phyloP scores from a whole-genome alignment of 139 green algal species.

The Chlamydomonas sp. region DNA sequence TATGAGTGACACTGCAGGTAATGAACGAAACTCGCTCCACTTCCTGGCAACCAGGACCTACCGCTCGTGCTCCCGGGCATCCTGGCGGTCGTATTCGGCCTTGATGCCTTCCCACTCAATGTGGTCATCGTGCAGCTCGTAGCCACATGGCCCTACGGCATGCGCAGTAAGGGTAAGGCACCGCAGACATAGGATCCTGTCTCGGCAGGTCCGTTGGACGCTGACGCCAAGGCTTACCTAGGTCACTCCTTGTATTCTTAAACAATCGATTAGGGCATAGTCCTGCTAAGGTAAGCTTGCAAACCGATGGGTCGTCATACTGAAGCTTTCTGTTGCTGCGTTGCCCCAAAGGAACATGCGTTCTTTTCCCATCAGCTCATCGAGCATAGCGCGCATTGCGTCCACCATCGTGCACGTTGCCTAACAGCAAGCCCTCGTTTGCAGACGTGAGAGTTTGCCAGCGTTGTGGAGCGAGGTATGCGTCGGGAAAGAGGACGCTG shows the following conservation, averaged over 20 bases:
- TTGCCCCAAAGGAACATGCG: constrained; percentile 71
- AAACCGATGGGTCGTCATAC: constrained; percentile 80
- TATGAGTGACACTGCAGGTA: not conserved
- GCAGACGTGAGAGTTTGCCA: too few relatives aligned
- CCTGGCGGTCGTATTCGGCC: constrained; percentile 70
- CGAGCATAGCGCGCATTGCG: constrained; percentile 73
- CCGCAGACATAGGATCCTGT: not conserved
- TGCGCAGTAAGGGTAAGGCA: not conserved
- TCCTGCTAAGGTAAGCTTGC: constrained; percentile 83
- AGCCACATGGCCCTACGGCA: constrained; percentile 73
- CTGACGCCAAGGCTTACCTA: constrained; percentile 61
- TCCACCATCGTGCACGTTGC: constrained; percentile 51
- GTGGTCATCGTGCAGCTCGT: constrained; percentile 81
- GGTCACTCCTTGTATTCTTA: constrained; percentile 86
- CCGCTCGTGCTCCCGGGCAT: constrained; percentile 72
- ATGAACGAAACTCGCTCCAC: not conserved
- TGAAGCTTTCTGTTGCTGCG: constrained; percentile 50
- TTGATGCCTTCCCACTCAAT: constrained; percentile 73
- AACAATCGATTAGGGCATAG: constrained; percentile 87
- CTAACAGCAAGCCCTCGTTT: not conserved
- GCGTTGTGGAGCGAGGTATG: too few relatives aligned
- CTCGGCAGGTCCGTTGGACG: too few relatives aligned
- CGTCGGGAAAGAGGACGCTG: too few relatives aligned
- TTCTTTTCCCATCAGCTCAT: constrained; percentile 89
- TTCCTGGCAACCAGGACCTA: constrained; percentile 18